Conservation (phyloP, 1,139 yeast species). For the Candida tropicalis region DNA sequence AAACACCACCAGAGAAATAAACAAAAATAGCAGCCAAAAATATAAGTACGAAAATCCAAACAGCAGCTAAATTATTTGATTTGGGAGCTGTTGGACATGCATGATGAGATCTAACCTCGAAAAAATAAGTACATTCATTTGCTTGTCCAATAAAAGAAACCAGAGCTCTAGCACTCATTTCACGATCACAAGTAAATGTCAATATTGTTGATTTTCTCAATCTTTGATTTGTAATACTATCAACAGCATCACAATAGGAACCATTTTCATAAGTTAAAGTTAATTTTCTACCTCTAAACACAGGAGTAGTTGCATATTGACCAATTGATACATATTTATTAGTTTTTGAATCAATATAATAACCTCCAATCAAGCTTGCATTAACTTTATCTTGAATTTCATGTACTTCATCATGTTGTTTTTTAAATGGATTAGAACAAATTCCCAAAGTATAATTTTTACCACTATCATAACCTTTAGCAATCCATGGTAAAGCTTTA, state of each 20-base stretch:
- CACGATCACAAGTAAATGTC: slow-evolving; percentile 80
- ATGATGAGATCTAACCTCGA: slow-evolving; percentile 82
- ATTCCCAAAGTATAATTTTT: slow-evolving; percentile 79
- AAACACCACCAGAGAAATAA: slow-evolving; percentile 55
- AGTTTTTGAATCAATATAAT: slow-evolving; percentile 55
- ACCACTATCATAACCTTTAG: slow-evolving; percentile 72
- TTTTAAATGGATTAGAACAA: slow-evolving; percentile 66
- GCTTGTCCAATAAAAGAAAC: slow-evolving; percentile 71
- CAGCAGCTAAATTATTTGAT: slow-evolving; percentile 56
- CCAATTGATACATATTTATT: slow-evolving; percentile 67
- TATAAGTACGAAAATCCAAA: slow-evolving; percentile 61
- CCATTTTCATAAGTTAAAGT: slow-evolving; percentile 75
- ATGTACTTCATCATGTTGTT: slow-evolving; percentile 27
- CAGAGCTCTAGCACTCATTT: slow-evolving; percentile 64
- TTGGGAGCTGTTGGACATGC: slow-evolving; percentile 83
- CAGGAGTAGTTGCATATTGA: slow-evolving; percentile 58
- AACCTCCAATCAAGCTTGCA: slow-evolving; percentile 64
- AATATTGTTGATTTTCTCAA: slow-evolving; percentile 65
- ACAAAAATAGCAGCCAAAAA: slow-evolving; percentile 56
- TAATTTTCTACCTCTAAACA: slow-evolving; percentile 70
- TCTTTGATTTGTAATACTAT: slow-evolving; percentile 39
- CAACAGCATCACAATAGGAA: slow-evolving; percentile 56
- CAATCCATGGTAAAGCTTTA: slow-evolving; percentile 58
- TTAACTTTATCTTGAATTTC: slow-evolving; percentile 46
- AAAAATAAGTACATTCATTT: slow-evolving; percentile 79